Base-by-base conservation (phyloP, 2,329 filamentous ascomycete genomes). In the Zymoseptoria brevis region DNA sequence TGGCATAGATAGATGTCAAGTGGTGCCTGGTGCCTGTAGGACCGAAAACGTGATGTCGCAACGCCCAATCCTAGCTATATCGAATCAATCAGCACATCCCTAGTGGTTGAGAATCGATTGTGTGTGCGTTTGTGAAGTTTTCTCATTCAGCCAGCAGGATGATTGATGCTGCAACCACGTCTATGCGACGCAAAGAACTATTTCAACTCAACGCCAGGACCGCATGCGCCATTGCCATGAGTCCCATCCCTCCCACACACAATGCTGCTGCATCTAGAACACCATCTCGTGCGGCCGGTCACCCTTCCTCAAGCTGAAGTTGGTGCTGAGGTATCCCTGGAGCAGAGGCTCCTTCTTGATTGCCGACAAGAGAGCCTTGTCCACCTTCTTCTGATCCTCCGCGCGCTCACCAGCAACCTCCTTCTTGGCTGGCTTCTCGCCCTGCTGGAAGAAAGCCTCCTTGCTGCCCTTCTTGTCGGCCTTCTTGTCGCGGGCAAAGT, bases 271-370 rank as follows among this genome's bases (percentile, higher is more conserved):
- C 63, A 64, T 86, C 81, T 96, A 99, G 87, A 93, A 99, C 82
- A 90, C 89, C 94, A 99, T 97, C 87, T 96, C 90, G 83, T 99
- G 94, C 81, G 94, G 94, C 88, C 93, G 92, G 86, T 99, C 93
- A 76, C 94, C 94, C 85, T 92, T 96, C 83, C 93, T 89, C 81
- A 99, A 87, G 87, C 89, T 95, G 89, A 99, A 99, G 77, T 88
- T 90, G 80, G 88, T 90, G 76, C 85, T 85, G 73, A 99, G 90
- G 87, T 99, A 99, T 82, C 87, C 90, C 77, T 86, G 81, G 73
- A 99, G 89, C 81, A 93, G 83, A 72, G 91, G 88, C 80, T 96
- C 91, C 87, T 97, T 96, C 89, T 97, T 97, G 85, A 99, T 94
- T 80, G 82, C 89, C 80, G 90, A 86, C 74, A 99, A 81, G 76